Conservation (phyloP, 257 asterid species). For the Petunia secreta region DNA sequence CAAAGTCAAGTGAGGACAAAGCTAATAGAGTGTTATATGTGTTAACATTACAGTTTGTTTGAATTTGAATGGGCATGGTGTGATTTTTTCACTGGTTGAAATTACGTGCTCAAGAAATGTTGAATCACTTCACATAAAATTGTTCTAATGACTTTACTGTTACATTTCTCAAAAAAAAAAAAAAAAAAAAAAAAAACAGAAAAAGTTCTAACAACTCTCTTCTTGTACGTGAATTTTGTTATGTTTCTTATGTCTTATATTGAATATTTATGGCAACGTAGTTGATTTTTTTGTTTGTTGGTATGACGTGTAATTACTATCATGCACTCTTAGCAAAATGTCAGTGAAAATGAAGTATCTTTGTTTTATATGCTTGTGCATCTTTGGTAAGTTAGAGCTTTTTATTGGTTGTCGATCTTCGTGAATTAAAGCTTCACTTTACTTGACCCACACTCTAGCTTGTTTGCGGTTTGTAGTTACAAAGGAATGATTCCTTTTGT, state of each 20-base stretch:
- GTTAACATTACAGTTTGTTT: conserved; percentile 1
- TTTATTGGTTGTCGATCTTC: conserved; percentile 8
- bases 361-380: conserved; percentile 3
- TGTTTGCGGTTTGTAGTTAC: neutral
- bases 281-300: conserved; percentile 14
- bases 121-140: neutral
- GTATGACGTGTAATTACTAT: conserved; percentile 8
- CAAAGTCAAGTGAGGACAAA: neutral
- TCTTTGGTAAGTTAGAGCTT: neutral
- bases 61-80: neutral
- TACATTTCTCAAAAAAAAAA: no score
- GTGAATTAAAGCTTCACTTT: conserved; percentile 8
- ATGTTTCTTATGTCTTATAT: conserved; percentile 8
- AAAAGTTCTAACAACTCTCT: neutral
- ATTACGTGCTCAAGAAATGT: neutral
- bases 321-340: conserved; percentile 13
- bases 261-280: neutral
- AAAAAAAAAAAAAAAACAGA: neutral
- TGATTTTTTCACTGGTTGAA: neutral
- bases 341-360: conserved; percentile 12
- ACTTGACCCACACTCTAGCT: neutral
- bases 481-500: neutral
- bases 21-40: neutral
- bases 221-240: neutral
- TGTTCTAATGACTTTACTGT: no score